Evolutionary conservation across 148 eudicot species (phyloP).

Genomic region (Mesembryanthemum crystallinum): DNA sequence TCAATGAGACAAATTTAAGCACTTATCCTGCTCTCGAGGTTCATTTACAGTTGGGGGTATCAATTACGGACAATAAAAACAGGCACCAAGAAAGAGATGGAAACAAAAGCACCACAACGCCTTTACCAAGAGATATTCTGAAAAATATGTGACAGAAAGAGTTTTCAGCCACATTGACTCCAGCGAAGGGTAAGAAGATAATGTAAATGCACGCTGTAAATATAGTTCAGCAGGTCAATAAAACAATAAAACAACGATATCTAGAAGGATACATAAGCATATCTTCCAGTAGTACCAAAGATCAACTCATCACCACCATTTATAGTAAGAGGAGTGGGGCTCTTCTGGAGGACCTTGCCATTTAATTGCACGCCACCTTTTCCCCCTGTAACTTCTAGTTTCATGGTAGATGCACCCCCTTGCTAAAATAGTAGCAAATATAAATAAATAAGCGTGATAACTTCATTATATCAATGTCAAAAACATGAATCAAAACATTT

Average conservation of each 20-base stretch:
- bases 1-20: neutral
- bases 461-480: neutral
- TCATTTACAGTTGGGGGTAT: neutral
- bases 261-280: constrained; percentile 89
- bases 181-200: neutral
- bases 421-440: constrained; percentile 27
- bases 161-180: neutral
- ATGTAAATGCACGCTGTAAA: neutral
- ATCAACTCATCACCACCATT: constrained; percentile 83
- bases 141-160: neutral
- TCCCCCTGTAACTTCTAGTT: constrained; percentile 72
- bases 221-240: neutral
- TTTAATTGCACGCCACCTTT: constrained; percentile 77
- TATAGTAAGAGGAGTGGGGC: constrained; percentile 46
- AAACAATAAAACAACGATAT: neutral
- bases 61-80: neutral
- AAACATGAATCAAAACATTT: neutral
- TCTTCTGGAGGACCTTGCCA: constrained; percentile 54
- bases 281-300: constrained; percentile 58
- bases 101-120: neutral
- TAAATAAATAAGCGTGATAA: neutral
- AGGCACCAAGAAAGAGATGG: neutral
- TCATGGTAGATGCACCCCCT: constrained; percentile 48
- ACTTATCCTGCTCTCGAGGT: neutral
- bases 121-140: neutral